Percentiles rank a stretch among this genome's conserved stretches.
Conservation (phyloP, 2,329 filamentous ascomycete genomes). For the Bipolaris oryzae region DNA sequence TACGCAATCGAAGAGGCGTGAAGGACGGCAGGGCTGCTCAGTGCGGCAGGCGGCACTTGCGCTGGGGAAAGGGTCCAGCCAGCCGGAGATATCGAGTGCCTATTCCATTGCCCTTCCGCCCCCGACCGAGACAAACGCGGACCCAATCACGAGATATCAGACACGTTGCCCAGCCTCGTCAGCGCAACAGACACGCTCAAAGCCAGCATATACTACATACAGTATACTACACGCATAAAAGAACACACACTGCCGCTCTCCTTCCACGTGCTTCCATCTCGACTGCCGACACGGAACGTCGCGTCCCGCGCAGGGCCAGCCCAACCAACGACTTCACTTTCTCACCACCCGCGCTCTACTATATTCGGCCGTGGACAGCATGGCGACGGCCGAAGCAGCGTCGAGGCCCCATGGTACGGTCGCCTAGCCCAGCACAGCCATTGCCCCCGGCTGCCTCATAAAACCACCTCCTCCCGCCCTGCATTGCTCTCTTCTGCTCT, state of each 20-base stretch:
- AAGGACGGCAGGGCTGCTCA: constrained; percentile 5
- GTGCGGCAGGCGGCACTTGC: constrained; percentile 13
- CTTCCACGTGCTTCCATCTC: neutral
- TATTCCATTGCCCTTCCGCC: neutral
- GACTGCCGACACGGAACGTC: constrained; percentile 10
- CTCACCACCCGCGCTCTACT: constrained; percentile 12
- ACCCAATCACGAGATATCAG: constrained; percentile 1
- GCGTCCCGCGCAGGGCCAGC: constrained; percentile 9
- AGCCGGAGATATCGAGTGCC: constrained; percentile 12
- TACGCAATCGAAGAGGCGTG: constrained; percentile 11
- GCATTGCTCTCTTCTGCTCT: neutral
- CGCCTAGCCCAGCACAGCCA: constrained; percentile 31
- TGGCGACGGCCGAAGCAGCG: constrained; percentile 55
- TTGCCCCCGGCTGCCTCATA: constrained; percentile 15
- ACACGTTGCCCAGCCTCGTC: constrained; percentile 1
- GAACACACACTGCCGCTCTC: neutral
- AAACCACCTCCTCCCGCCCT: constrained; percentile 1
- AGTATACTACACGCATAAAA: neutral
- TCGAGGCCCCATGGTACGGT: constrained; percentile 52
- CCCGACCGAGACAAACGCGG: neutral
- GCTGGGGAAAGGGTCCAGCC: constrained; percentile 25
- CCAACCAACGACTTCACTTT: constrained; percentile 1
- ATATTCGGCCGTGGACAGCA: constrained; percentile 28
- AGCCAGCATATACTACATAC: no score
- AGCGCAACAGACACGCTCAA: neutral